Percentiles rank a stretch among this genome's conserved stretches.
Conservation (phyloP, 2,329 filamentous ascomycete genomes). For the Purpureocillium takamizusanense region DNA sequence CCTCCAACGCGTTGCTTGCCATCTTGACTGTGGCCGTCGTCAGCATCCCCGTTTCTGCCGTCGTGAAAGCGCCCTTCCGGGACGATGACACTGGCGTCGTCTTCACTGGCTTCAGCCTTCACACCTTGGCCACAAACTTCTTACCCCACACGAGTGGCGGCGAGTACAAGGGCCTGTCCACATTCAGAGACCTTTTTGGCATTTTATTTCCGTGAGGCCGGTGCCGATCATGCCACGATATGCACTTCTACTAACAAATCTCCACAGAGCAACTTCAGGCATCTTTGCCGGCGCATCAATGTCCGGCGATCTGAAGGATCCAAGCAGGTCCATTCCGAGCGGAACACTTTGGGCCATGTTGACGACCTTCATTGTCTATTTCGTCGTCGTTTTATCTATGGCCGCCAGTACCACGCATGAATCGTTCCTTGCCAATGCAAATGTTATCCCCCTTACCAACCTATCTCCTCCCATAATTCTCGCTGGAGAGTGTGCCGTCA, state of each 20-base stretch:
- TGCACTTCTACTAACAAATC: neutral
- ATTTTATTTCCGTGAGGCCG: slow-evolving; percentile 61
- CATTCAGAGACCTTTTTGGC: slow-evolving; percentile 74
- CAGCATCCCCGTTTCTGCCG: slow-evolving; percentile 73
- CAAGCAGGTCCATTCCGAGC: slow-evolving; percentile 74
- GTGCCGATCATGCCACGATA: too few relatives aligned
- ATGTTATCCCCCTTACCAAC: slow-evolving; percentile 75
- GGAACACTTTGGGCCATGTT: slow-evolving; percentile 73
- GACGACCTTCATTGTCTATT: slow-evolving; percentile 68
- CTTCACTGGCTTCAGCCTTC: slow-evolving; percentile 67
- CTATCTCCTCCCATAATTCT: slow-evolving; percentile 66
- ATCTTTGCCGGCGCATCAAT: slow-evolving; percentile 72
- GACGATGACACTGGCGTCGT: slow-evolving; percentile 53
- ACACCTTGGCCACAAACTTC: slow-evolving; percentile 66
- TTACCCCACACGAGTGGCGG: slow-evolving; percentile 58
- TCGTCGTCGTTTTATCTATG: slow-evolving; percentile 69
- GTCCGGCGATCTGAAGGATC: slow-evolving; percentile 77
- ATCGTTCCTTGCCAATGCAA: slow-evolving; percentile 66
- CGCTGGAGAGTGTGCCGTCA: slow-evolving; percentile 73
- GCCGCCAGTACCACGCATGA: slow-evolving; percentile 65
- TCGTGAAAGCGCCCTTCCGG: slow-evolving; percentile 59
- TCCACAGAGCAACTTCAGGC: slow-evolving; percentile 36
- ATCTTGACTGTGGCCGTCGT: slow-evolving; percentile 65
- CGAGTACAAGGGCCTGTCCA: slow-evolving; percentile 54
- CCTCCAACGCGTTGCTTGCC: slow-evolving; percentile 66